A percentile compares a stretch with the other conserved stretches of the same genome.
Conservation (phyloP, 2,329 filamentous ascomycete species). For the Fusarium chuoi region DNA sequence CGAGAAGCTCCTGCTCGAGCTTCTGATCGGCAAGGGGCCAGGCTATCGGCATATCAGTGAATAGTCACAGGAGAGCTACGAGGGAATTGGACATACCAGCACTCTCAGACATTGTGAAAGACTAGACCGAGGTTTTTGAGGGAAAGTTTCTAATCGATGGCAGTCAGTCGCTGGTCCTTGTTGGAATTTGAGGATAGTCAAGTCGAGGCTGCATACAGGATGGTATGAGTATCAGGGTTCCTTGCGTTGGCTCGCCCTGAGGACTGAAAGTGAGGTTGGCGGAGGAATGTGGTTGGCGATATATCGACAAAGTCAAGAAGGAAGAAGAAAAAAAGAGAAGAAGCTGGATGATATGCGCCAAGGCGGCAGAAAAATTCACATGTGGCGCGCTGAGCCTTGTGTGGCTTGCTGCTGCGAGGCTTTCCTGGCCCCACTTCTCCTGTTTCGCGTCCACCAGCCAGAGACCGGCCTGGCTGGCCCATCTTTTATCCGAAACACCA, state of each 20-base stretch:
- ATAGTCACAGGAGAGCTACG: neutral
- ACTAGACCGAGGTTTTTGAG: slow-evolving; percentile 27
- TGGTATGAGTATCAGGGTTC: slow-evolving; percentile 59
- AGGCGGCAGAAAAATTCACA: slow-evolving; percentile 40
- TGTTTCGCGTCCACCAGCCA: neutral
- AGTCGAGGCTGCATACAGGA: slow-evolving; percentile 16
- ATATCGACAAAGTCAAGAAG: slow-evolving; percentile 26
- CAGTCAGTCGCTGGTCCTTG: slow-evolving; percentile 22
- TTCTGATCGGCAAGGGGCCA: slow-evolving; percentile 79
- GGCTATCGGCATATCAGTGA: slow-evolving; percentile 54
- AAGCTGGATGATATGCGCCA: slow-evolving; percentile 24
- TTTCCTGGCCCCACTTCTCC: neutral
- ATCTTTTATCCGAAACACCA: slow-evolving; percentile 37
- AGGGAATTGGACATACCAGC: slow-evolving; percentile 33
- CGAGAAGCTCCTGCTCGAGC: slow-evolving; percentile 83
- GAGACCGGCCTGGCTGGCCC: neutral
- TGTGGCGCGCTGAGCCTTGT: slow-evolving; percentile 35
- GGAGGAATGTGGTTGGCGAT: slow-evolving; percentile 27
- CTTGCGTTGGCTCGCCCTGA: slow-evolving; percentile 71
- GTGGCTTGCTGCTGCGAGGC: slow-evolving; percentile 22
- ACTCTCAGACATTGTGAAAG: slow-evolving; percentile 43
- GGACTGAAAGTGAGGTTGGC: slow-evolving; percentile 31
- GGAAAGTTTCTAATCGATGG: slow-evolving; percentile 14
- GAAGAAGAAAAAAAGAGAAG: slow-evolving; percentile 32
- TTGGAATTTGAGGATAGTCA: neutral